phyloP scores from a whole-genome alignment of 768 basidiomycete species.

The Lactifluus subvellereus region DNA sequence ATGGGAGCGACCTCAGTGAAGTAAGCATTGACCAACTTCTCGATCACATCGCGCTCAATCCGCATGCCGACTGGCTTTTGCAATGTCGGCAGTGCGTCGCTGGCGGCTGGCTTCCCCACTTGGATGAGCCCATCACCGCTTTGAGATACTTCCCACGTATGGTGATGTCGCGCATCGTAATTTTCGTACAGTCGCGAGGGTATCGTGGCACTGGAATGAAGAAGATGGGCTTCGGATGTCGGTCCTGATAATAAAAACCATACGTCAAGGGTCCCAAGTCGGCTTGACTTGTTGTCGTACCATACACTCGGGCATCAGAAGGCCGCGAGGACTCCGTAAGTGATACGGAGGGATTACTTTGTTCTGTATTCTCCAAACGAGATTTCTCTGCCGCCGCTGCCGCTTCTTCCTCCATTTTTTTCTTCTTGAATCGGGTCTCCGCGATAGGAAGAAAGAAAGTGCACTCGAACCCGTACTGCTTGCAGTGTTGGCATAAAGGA shows the following conservation, averaged over 20 bases:
- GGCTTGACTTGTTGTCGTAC: slow-evolving; percentile 27
- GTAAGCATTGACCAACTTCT: slow-evolving; percentile 84
- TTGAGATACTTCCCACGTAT: slow-evolving; percentile 80
- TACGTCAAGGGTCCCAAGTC: background rate
- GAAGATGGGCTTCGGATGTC: slow-evolving; percentile 76
- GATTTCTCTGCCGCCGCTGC: slow-evolving; percentile 27
- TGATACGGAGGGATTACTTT: slow-evolving; percentile 40
- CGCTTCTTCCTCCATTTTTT: slow-evolving; percentile 71
- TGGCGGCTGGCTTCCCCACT: slow-evolving; percentile 56
- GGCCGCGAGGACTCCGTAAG: slow-evolving; percentile 41
- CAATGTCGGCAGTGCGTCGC: slow-evolving; percentile 49
- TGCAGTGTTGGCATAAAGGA: slow-evolving; percentile 88
- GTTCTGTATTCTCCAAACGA: slow-evolving; percentile 35
- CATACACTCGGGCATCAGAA: slow-evolving; percentile 55
- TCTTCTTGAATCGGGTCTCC: slow-evolving; percentile 98
- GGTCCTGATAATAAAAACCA: slow-evolving; percentile 51
- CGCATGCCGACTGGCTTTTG: slow-evolving; percentile 65
- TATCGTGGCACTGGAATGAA: slow-evolving; percentile 86
- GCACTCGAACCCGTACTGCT: slow-evolving; percentile 88
- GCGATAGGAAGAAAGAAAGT: slow-evolving; percentile 98
- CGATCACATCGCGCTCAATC: slow-evolving; percentile 71
- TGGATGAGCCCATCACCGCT: slow-evolving; percentile 85
- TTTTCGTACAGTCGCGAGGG: slow-evolving; percentile 80
- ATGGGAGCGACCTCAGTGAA: slow-evolving; percentile 86
- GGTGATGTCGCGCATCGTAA: slow-evolving; percentile 84